Conservation (phyloP, 148 eudicot genomes). For the Rhododendron ovatum region DNA sequence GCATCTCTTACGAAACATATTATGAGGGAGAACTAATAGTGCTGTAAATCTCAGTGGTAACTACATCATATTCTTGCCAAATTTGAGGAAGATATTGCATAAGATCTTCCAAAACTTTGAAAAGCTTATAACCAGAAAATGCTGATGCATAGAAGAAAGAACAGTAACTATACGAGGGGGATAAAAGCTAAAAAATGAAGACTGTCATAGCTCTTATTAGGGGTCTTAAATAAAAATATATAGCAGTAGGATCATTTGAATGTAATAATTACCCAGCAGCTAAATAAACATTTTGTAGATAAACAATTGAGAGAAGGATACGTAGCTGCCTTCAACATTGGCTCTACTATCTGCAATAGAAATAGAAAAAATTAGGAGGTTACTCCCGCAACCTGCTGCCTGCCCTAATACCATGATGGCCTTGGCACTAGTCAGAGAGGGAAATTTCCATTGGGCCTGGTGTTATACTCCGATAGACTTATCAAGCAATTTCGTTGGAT, state of each 20-base stretch:
- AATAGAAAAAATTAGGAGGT: constrained; percentile 13
- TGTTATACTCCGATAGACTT: not conserved
- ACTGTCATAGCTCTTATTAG: not conserved
- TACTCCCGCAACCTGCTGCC: not conserved
- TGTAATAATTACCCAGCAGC: not conserved
- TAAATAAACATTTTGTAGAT: not conserved
- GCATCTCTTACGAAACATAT: not conserved
- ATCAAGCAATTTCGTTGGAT: not conserved
- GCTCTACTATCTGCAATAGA: constrained; percentile 80
- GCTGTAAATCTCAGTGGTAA: not conserved
- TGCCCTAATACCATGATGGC: not conserved
- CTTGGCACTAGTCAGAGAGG: not conserved
- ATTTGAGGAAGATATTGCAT: not conserved
- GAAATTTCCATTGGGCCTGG: not conserved
- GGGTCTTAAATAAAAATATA: not conserved
- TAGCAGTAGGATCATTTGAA: not conserved
- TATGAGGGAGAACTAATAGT: not conserved
- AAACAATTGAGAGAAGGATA: constrained; percentile 44
- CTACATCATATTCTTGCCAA: not conserved
- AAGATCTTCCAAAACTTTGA: not conserved
- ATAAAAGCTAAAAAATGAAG: not conserved
- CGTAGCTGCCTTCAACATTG: constrained; percentile 88
- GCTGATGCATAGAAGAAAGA: not conserved
- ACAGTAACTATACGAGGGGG: not conserved
- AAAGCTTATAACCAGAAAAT: not conserved